Evolutionary conservation across 306 rosid genomes (phyloP).

Genomic region (Crotalaria pallida): DNA sequence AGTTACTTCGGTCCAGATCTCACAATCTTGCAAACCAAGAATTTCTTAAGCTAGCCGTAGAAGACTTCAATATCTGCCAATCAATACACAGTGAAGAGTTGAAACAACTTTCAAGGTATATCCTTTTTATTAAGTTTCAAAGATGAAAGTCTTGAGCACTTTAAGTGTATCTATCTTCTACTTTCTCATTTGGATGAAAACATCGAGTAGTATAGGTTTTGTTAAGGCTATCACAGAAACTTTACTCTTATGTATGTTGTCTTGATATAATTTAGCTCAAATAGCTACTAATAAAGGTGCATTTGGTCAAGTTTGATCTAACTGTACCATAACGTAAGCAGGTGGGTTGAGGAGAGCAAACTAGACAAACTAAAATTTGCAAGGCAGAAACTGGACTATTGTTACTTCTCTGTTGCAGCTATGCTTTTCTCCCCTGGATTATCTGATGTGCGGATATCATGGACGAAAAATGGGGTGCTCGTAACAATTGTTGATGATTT

Average conservation of each 20-base stretch:
- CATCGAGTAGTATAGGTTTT: neutral
- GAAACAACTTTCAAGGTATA: constrained; percentile 52
- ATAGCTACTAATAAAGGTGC: neutral
- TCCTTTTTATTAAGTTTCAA: neutral
- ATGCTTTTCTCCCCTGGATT: constrained; percentile 54
- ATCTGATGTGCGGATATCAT: constrained; percentile 74
- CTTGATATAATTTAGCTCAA: neutral
- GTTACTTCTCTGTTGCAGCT: constrained; percentile 69
- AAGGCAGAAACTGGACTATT: constrained; percentile 67
- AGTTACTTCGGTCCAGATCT: constrained; percentile 38
- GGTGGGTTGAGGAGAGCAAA: constrained; percentile 59
- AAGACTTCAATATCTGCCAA: constrained; percentile 77
- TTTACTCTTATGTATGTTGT: neutral
- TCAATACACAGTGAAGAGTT: constrained; percentile 55
- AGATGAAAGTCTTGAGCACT: neutral
- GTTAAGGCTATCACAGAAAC: neutral
- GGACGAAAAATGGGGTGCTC: constrained; percentile 76
- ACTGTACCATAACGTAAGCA: constrained; percentile 23
- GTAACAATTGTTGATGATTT: constrained; percentile 85
- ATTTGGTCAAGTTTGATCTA: constrained; percentile 7
- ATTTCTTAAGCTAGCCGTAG: constrained; percentile 62
- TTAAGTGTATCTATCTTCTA: neutral
- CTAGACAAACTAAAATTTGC: constrained; percentile 73
- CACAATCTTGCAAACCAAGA: constrained; percentile 56
- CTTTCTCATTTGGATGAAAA: constrained; percentile 2